phyloP scores from a whole-genome alignment of 495 filamentous ascomycete genomes.

The Ascodesmis nigricans region DNA sequence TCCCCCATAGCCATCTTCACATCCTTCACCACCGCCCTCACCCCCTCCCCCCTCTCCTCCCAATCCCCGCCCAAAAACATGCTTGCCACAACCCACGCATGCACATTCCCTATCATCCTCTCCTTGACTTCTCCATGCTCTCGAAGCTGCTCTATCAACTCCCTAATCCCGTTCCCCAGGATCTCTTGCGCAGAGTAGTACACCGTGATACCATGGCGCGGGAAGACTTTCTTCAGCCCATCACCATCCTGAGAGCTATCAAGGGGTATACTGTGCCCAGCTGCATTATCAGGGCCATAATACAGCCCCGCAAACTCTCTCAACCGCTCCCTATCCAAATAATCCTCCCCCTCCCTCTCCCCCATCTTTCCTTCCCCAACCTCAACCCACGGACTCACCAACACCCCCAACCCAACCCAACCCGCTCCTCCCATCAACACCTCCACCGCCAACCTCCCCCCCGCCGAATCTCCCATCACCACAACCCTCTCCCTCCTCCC shows the following conservation, averaged over 20 bases:
- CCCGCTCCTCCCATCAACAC: conserved; percentile 43
- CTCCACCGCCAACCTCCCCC: conserved; percentile 41
- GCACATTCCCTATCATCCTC: conserved; percentile 39
- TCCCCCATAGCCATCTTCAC: no score
- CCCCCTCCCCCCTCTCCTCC: conserved; percentile 34
- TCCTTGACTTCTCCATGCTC: conserved; percentile 27
- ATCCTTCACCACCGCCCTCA: conserved; percentile 33
- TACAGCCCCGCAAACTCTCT: conserved; percentile 44
- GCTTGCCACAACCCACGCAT: conserved; percentile 57
- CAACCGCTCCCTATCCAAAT: conserved; percentile 26
- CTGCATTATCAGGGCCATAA: conserved; percentile 27
- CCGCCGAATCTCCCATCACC: conserved; percentile 53
- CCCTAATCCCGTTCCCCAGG: conserved; percentile 38
- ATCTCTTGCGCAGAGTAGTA: conserved; percentile 58
- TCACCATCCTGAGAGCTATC: conserved; percentile 39
- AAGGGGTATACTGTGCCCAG: no score
- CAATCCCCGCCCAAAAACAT: conserved; percentile 38
- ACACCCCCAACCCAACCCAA: conserved; percentile 32
- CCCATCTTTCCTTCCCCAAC: conserved; percentile 54
- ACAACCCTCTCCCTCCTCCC: conserved; percentile 34
- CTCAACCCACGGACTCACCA: conserved; percentile 32
- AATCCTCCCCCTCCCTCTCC: conserved; percentile 40
- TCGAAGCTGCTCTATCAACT: conserved; percentile 29
- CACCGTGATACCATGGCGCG: conserved; percentile 36
- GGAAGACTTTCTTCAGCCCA: conserved; percentile 40